Conservation (phyloP, 1,139 yeast species). For the Trichomonascaceae sp. region DNA sequence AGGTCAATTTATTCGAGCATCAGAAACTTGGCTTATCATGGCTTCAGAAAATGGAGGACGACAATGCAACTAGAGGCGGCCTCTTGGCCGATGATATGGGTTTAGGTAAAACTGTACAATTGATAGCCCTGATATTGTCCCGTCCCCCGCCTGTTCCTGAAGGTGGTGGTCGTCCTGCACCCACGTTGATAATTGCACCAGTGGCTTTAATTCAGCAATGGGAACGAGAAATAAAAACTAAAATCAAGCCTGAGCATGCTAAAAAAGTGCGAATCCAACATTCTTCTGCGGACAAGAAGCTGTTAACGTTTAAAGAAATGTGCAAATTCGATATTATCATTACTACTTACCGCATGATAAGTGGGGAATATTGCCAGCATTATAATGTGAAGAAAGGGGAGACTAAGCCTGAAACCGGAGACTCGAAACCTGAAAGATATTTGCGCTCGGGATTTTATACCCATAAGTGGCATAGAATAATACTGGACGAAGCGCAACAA, state of each 20-base stretch:
- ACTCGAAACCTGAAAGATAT: slow-evolving; percentile 6
- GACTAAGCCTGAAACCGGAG: slow-evolving; percentile 17
- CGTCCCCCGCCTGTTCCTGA: slow-evolving; percentile 37
- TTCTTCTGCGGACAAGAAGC: slow-evolving; percentile 36
- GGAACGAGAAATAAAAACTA: slow-evolving; percentile 66
- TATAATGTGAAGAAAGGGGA: slow-evolving; percentile 31
- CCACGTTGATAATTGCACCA: slow-evolving; percentile 70
- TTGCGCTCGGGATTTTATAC: slow-evolving; percentile 58
- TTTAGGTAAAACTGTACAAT: slow-evolving; percentile 83
- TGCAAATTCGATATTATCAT: slow-evolving; percentile 62
- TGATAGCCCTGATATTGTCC: slow-evolving; percentile 59
- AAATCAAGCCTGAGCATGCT: slow-evolving; percentile 44
- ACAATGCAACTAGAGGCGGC: slow-evolving; percentile 58
- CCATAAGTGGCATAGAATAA: slow-evolving; percentile 55
- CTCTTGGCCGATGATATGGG: slow-evolving; percentile 94
- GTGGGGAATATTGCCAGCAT: slow-evolving; percentile 36
- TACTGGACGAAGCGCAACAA: slow-evolving; percentile 87
- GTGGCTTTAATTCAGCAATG: slow-evolving; percentile 80
- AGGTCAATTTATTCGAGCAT: slow-evolving; percentile 66
- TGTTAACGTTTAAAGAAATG: slow-evolving; percentile 41
- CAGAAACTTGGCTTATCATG: slow-evolving; percentile 83
- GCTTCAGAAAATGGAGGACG: slow-evolving; percentile 68
- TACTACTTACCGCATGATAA: slow-evolving; percentile 71
- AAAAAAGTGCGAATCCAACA: slow-evolving; percentile 58
- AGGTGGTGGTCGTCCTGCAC: slow-evolving; percentile 29